A percentile compares a stretch with the other conserved stretches of the same genome.
These are phyloP conservation scores for Nasturtium officinale DNA, from an alignment of 345 rosid genomes.

Conservation along the genomic window DNA sequence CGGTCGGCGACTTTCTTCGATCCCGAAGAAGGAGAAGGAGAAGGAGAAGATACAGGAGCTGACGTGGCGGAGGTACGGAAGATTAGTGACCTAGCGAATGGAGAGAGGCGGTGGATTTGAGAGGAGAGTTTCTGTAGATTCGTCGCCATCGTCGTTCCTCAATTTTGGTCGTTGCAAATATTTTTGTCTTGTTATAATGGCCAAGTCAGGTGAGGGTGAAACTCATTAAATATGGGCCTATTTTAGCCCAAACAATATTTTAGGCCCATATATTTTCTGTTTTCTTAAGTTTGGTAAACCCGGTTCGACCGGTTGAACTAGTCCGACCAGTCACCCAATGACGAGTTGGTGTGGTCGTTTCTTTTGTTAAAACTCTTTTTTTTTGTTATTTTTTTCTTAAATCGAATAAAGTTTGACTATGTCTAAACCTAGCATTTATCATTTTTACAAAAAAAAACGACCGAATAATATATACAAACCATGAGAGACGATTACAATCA, in stretches of 20 bases:
- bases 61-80: conserved; percentile 53
- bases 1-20: conserved; percentile 85
- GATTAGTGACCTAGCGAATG: conserved; percentile 45
- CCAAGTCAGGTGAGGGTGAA: not conserved
- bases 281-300: too few relatives aligned
- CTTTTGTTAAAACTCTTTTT: not conserved
- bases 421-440: not conserved
- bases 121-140: conserved; percentile 63
- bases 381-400: not conserved
- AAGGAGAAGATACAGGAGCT: not conserved
- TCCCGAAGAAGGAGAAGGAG: conserved; percentile 44
- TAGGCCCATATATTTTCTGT: too few relatives aligned
- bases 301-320: too few relatives aligned
- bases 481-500: not conserved
- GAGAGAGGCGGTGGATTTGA: conserved; percentile 60
- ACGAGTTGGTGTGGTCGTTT: not conserved
- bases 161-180: conserved; percentile 24
- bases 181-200: not conserved
- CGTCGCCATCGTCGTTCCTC: conserved; percentile 53
- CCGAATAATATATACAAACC: not conserved
- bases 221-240: conserved; percentile 4
- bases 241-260: not conserved
- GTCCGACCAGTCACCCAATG: too few relatives aligned
- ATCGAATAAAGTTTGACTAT: not conserved
- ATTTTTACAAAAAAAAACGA: not conserved